A percentile compares a stretch with the other conserved stretches of the same genome.
phyloP scores from a whole-genome alignment of 495 filamentous ascomycete species.

The Xylaria curta region DNA sequence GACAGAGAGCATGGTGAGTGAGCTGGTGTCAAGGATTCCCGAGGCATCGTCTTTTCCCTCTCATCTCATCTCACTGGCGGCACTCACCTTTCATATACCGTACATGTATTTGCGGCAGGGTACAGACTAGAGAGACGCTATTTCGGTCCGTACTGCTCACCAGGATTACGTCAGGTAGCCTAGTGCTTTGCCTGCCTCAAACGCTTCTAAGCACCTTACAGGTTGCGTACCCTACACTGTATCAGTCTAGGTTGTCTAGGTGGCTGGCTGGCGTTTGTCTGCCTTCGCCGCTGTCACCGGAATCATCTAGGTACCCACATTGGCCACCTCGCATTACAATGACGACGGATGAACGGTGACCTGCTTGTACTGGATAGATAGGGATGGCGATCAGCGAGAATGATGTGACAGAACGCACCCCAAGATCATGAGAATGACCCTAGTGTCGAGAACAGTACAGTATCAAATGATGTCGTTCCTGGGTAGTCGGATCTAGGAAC shows the following conservation, averaged over 20 bases:
- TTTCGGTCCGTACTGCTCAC: conserved; percentile 17
- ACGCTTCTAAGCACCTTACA: background rate
- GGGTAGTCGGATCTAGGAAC: conserved; percentile 6
- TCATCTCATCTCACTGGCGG: conserved; percentile 1
- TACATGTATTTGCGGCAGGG: no score
- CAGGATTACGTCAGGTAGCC: conserved; percentile 21
- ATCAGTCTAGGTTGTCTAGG: background rate
- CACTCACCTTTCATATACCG: background rate
- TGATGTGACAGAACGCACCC: conserved; percentile 12
- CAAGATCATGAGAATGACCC: background rate
- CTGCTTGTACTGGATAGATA: conserved; percentile 9
- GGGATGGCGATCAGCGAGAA: conserved; percentile 20
- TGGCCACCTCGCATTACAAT: conserved; percentile 11
- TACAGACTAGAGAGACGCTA: conserved; percentile 3
- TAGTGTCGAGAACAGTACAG: background rate
- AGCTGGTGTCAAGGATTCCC: background rate
- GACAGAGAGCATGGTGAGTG: no score
- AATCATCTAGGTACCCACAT: conserved; percentile 7
- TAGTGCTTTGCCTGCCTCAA: conserved; percentile 19
- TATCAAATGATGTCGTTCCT: background rate
- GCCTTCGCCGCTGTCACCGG: conserved; percentile 2
- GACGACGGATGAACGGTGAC: conserved; percentile 8
- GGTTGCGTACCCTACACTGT: background rate
- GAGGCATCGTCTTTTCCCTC: background rate
- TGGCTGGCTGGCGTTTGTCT: conserved; percentile 1